phyloP scores from a whole-genome alignment of 2,329 filamentous ascomycete genomes.

The Epichloe uncinata region DNA sequence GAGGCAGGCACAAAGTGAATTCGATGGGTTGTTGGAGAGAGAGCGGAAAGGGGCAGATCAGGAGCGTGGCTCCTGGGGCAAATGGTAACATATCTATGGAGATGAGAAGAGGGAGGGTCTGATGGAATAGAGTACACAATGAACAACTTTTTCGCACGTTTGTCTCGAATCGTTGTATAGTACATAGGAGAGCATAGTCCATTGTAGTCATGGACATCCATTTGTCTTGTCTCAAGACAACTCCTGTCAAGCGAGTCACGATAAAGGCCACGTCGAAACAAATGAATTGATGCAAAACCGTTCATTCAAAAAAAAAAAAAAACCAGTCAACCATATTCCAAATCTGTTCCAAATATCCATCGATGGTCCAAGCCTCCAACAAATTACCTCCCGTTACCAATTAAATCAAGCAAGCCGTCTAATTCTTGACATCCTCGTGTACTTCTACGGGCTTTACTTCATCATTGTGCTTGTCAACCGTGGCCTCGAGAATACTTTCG shows the following conservation, averaged over 20 bases:
- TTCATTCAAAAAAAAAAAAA: not conserved
- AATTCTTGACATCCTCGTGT: slow-evolving; percentile 21
- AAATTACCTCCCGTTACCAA: not conserved
- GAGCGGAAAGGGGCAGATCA: slow-evolving; percentile 24
- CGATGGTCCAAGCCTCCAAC: not conserved
- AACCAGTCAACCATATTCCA: not conserved
- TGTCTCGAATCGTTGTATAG: not conserved
- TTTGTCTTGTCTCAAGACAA: not conserved
- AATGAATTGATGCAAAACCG: not conserved
- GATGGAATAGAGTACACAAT: not conserved
- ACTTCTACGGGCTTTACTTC: slow-evolving; percentile 22
- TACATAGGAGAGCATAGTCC: not conserved
- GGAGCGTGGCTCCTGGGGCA: slow-evolving; percentile 14
- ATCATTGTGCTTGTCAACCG: slow-evolving; percentile 22
- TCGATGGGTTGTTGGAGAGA: slow-evolving; percentile 34
- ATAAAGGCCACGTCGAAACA: not conserved
- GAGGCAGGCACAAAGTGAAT: slow-evolving; percentile 35
- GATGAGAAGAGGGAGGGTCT: not conserved
- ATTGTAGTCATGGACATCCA: not conserved
- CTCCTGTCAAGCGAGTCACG: not conserved
- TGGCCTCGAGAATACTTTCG: slow-evolving; percentile 28
- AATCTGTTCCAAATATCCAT: not conserved
- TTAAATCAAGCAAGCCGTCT: not conserved
- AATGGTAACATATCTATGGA: slow-evolving; percentile 6
- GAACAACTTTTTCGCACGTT: not conserved